Evolutionary conservation across 371 early-diverging fungal species (phyloP), one percentile per base, ranked within the genome.

Genomic region (Rhizomucor pusillus): DNA sequence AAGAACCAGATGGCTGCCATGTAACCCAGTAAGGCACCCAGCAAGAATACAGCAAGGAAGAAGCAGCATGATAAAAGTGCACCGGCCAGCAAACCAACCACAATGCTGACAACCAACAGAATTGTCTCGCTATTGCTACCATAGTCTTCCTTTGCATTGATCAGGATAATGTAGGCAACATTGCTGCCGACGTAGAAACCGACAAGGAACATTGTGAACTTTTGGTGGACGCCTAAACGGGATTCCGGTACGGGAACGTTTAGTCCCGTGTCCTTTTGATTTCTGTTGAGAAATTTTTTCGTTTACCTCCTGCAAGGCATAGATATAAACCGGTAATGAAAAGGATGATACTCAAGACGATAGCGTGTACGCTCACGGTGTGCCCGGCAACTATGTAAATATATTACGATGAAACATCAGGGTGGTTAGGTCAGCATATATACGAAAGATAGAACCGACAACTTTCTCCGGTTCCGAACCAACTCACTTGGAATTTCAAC

Each of bases 11-110:
- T 65, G 22, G 81, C 85, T 24, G 69, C 59, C 44, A 75, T 55
- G 54, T 79, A 81, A 56, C 85, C 85, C n/a, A 75, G 67, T 22
- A 82, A 56, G 10, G 74, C 82, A 59, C 82, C 85, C 19, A 82
- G 47, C n/a, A 81, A 57, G 57, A 77, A 79, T 22, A 82, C 74
- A 5, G 83, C 85, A 14, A 85, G 62, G 51, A 77, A 77, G 77
- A 82, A 80, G 60, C 80, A 79, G 46, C 81, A 82, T 20, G 77
- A 64, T 36, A 81, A 55, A 33, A 85, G 54, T 10, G 60, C 66
- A 57, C 85, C 85, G 6, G 67, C 67, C 18, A 85, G 20, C 1
- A 85, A 18, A 60, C 85, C 85, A 4, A 62, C 78, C 0, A 73
- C 77, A 12, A 77, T 67, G 47, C 75, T 59, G 12, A 81, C 81